Conservation (phyloP, 1,284 basidiomycete genomes). For the Rhizoctonia solani region DNA sequence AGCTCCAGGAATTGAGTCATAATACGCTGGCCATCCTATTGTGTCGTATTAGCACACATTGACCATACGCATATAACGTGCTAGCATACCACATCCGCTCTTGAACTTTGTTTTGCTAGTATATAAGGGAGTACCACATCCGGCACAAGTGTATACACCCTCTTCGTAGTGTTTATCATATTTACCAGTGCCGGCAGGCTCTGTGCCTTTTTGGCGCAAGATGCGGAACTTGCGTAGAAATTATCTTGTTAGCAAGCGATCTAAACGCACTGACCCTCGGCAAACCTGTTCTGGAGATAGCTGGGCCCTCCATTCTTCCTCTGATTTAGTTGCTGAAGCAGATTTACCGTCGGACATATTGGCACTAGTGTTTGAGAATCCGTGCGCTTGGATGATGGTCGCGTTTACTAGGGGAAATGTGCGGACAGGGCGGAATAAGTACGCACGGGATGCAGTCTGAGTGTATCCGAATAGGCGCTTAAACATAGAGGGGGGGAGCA, state of each 20-base stretch:
- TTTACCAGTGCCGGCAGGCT: constrained; percentile 73
- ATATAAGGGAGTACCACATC: constrained; percentile 69
- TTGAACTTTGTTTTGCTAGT: constrained; percentile 90
- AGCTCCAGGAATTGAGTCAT: constrained; percentile 89
- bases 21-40: constrained; percentile 90
- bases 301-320: constrained; percentile 40
- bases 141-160: constrained; percentile 74
- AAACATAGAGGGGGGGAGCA: constrained; percentile 14
- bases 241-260: not conserved
- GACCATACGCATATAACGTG: not conserved
- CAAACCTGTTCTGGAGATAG: constrained; percentile 84
- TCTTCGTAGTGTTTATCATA: constrained; percentile 70
- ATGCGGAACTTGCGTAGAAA: constrained; percentile 75
- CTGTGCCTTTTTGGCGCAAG: constrained; percentile 86
- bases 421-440: constrained; percentile 24
- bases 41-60: not conserved
- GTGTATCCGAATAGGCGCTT: constrained; percentile 11
- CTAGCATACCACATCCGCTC: constrained; percentile 69
- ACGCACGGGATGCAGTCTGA: constrained; percentile 25
- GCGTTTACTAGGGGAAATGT: constrained; percentile 4
- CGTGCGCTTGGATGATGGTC: constrained; percentile 9
- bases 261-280: constrained; percentile 19
- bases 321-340: constrained; percentile 33
- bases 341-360: not conserved
- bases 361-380: not conserved